Evolutionary conservation across 2,329 filamentous ascomycete species (phyloP).

Genomic region (Colletotrichum limetticola): DNA sequence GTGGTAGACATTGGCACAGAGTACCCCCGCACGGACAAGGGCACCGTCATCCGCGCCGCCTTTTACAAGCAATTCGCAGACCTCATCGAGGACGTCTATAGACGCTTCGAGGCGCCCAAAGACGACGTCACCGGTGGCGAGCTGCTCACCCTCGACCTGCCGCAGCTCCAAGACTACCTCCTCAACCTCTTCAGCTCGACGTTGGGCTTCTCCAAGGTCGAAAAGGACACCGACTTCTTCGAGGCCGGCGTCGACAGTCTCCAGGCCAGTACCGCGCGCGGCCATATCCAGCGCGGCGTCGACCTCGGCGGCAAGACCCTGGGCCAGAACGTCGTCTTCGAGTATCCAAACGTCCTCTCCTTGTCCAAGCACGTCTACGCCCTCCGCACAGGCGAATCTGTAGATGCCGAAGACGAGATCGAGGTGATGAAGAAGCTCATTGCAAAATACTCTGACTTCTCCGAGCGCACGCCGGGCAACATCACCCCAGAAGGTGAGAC

Average conservation of each 20-base stretch:
- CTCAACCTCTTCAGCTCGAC: conserved; percentile 38
- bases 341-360: conserved; percentile 48
- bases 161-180: conserved; percentile 42
- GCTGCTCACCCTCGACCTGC: conserved; percentile 22
- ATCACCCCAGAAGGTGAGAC: conserved; percentile 42
- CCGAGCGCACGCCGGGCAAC: conserved; percentile 37
- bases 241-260: conserved; percentile 57
- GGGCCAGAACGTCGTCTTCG: conserved; percentile 54
- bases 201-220: conserved; percentile 43
- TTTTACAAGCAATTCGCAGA: conserved; percentile 56
- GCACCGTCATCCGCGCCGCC: conserved; percentile 56
- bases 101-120: conserved; percentile 33
- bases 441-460: conserved; percentile 50
- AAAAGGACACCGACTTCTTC: conserved; percentile 52
- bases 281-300: conserved; percentile 51
- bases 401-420: conserved; percentile 40
- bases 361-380: conserved; percentile 46
- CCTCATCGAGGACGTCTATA: conserved; percentile 51
- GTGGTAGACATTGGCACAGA: conserved; percentile 54
- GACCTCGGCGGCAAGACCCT: conserved; percentile 44
- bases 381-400: conserved; percentile 35
- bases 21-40: conserved; percentile 63
- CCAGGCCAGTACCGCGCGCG: conserved; percentile 56
- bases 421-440: conserved; percentile 47
- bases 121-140: conserved; percentile 13